Percentiles rank a stretch among this genome's conserved stretches.
Evolutionary conservation across 257 asterid species (phyloP).

Genomic region (Solanum medicagineum): DNA sequence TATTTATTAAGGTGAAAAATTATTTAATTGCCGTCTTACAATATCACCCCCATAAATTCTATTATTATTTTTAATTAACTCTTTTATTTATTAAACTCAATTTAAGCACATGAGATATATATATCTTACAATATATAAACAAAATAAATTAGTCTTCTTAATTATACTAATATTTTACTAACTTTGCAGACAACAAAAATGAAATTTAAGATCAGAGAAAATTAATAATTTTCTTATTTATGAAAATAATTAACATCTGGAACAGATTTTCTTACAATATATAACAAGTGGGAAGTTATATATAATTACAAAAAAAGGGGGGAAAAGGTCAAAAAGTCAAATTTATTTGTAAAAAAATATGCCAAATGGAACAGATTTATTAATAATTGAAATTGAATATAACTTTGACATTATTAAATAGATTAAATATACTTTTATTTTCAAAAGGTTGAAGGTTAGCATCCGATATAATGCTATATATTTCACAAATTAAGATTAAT

Average conservation of each 20-base stretch:
- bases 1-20: no score
- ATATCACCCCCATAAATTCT: no score
- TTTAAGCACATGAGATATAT: no score
- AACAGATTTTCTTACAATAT: no score
- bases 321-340: background rate
- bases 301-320: no score
- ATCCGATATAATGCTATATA: background rate
- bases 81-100: no score
- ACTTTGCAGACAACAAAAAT: background rate
- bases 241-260: background rate
- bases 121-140: no score
- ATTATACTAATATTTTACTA: background rate
- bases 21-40: background rate
- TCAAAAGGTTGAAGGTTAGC: background rate
- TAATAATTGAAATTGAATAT: background rate
- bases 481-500: no score
- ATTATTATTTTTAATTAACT: no score
- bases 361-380: rapidly evolving
- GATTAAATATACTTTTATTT: background rate
- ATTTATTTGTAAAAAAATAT: background rate
- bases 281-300: background rate
- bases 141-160: no score
- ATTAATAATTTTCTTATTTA: background rate
- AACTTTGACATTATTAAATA: background rate
- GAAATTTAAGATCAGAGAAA: background rate